phyloP scores from a whole-genome alignment of 495 filamentous ascomycete species.

The Annulohypoxylon stygium region DNA sequence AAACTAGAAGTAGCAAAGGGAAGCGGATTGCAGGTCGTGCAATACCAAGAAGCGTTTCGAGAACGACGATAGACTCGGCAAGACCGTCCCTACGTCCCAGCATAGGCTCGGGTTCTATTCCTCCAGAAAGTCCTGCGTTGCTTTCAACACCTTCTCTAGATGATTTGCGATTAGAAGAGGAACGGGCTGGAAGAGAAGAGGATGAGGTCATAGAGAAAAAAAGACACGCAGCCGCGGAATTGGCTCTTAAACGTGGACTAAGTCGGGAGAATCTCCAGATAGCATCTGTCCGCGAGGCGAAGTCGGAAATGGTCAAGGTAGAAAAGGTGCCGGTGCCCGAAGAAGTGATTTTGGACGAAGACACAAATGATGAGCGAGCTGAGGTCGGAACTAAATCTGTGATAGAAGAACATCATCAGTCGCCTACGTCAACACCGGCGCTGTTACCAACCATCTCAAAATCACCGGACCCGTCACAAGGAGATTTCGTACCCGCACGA shows the following conservation, averaged over 20 bases:
- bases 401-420: conserved; percentile 25
- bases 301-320: conserved; percentile 49
- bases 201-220: conserved; percentile 76
- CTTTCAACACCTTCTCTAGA: conserved; percentile 68
- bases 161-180: conserved; percentile 83
- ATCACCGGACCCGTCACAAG: conserved; percentile 25
- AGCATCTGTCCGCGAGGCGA: conserved; percentile 47
- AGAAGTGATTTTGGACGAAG: conserved; percentile 43
- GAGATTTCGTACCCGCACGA: conserved; percentile 49
- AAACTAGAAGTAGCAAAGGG: conserved; percentile 71
- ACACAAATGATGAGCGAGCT: conserved; percentile 43
- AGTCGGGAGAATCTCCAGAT: conserved; percentile 52
- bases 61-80: conserved; percentile 65
- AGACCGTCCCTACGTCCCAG: conserved; percentile 51
- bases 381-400: conserved; percentile 13
- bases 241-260: conserved; percentile 80
- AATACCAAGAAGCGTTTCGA: conserved; percentile 67
- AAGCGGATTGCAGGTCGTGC: conserved; percentile 69
- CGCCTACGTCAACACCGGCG: conserved; percentile 4
- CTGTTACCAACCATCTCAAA: conserved; percentile 4
- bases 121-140: conserved; percentile 54
- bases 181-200: conserved; percentile 74
- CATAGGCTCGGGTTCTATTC: conserved; percentile 51
- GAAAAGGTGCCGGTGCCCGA: conserved; percentile 43
- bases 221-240: conserved; percentile 75